These are phyloP conservation scores for Cladorrhinum sp. DNA, from an alignment of 2,329 filamentous ascomycete species.

Conservation along the genomic window DNA sequence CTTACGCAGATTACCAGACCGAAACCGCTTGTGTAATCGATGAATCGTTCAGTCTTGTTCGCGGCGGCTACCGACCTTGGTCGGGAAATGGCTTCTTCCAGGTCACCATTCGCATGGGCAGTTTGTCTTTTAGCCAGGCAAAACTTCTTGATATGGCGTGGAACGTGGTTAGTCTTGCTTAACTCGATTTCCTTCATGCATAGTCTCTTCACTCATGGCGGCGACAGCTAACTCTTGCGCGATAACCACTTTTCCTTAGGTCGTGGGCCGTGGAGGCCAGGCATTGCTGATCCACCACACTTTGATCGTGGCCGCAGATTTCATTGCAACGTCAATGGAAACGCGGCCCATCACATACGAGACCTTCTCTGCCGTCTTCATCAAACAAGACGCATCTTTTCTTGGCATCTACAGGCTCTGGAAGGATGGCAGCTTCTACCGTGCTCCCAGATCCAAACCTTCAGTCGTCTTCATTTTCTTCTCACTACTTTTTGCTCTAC, in stretches of 20 bases:
- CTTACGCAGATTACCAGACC: too few species aligned
- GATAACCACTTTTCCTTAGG: too few species aligned
- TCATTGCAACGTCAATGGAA: conserved; percentile 29
- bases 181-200: neutral
- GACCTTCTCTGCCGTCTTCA: conserved; percentile 27
- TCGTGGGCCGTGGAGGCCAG: conserved; percentile 31
- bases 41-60: neutral
- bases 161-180: conserved; percentile 24
- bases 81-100: conserved; percentile 23
- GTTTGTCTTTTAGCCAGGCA: conserved; percentile 26
- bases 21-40: neutral
- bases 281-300: conserved; percentile 27
- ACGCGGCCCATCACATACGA: conserved; percentile 28
- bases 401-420: neutral
- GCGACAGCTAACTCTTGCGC: neutral
- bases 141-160: conserved; percentile 31
- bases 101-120: conserved; percentile 23
- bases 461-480: neutral
- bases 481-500: neutral
- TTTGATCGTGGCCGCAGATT: conserved; percentile 30
- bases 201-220: too few species aligned
- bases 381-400: conserved; percentile 9
- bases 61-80: neutral
- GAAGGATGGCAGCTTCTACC: neutral
- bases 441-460: neutral